Evolutionary conservation across 306 rosid species (phyloP).

Genomic region (Myrica gale): DNA sequence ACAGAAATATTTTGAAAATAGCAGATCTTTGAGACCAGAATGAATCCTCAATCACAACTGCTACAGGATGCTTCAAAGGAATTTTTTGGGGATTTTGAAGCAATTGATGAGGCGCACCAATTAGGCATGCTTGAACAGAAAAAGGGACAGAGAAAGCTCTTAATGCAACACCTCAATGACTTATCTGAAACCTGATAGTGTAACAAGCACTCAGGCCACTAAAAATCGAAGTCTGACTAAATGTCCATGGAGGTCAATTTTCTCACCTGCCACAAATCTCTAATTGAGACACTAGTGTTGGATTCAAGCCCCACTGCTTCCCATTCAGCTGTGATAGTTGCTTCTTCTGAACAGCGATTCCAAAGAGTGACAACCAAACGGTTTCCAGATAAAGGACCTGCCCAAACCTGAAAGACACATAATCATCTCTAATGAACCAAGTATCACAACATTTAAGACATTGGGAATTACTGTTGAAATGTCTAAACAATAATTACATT

Average conservation of each 20-base stretch:
- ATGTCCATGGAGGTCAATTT: constrained; percentile 12
- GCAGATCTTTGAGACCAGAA: no score
- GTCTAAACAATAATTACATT: background rate
- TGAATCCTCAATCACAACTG: background rate
- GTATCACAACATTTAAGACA: background rate
- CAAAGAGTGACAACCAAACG: constrained; percentile 73
- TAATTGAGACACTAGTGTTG: constrained; percentile 52
- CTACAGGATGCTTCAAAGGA: background rate
- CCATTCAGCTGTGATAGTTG: constrained; percentile 67
- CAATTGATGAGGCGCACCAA: background rate
- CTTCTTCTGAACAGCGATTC: constrained; percentile 70
- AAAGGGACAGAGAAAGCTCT: background rate
- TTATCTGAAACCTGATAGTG: background rate
- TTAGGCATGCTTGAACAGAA: background rate
- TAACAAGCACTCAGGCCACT: background rate
- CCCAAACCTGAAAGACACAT: constrained; percentile 72
- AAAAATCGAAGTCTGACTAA: constrained; percentile 3
- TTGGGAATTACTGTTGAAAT: background rate
- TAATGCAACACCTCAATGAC: background rate
- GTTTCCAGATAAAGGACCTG: constrained; percentile 80
- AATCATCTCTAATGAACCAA: constrained; percentile 15
- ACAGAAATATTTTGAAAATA: no score
- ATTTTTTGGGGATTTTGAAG: background rate
- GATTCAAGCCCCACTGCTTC: constrained; percentile 64
- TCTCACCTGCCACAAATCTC: constrained; percentile 92